Percentiles rank a stretch among this genome's conserved stretches.
These are phyloP conservation scores for Parietichytrium sp. DNA, from an alignment of 108 stramenopile species.

Conservation along the genomic window DNA sequence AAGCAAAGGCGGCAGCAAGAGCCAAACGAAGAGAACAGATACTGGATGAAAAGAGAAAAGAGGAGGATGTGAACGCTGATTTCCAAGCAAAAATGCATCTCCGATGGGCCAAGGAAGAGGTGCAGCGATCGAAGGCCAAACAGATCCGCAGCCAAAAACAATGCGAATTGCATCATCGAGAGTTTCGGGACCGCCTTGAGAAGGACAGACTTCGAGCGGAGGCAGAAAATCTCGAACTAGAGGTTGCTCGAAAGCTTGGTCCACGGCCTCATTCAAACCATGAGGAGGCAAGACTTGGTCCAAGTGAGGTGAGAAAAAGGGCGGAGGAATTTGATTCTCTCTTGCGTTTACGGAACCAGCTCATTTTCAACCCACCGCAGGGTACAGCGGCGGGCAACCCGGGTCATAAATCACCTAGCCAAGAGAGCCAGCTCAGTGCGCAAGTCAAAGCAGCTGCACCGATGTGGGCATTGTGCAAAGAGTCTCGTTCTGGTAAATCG, in stretches of 20 bases:
- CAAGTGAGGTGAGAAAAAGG: background rate
- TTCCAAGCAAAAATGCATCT: background rate
- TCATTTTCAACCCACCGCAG: background rate
- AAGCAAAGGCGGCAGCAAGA: no score
- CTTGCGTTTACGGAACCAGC: background rate
- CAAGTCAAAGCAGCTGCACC: background rate
- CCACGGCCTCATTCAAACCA: background rate
- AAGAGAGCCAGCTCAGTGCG: background rate
- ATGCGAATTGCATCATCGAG: background rate
- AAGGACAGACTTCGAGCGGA: background rate
- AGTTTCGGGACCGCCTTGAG: background rate
- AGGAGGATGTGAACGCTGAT: no score
- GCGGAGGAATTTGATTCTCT: background rate
- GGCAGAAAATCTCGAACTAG: no score
- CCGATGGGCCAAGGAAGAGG: conserved; percentile 26
- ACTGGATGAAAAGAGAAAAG: no score
- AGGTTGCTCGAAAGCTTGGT: background rate
- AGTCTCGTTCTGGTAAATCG: background rate
- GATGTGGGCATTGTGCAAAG: background rate
- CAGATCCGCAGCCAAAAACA: background rate
- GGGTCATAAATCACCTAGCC: no score
- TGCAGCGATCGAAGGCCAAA: background rate
- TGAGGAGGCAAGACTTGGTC: background rate
- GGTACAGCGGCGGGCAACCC: background rate
- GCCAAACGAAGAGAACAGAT: background rate